Conservation (phyloP, 441 rosid genomes). For the Gossypium gossypioides region DNA sequence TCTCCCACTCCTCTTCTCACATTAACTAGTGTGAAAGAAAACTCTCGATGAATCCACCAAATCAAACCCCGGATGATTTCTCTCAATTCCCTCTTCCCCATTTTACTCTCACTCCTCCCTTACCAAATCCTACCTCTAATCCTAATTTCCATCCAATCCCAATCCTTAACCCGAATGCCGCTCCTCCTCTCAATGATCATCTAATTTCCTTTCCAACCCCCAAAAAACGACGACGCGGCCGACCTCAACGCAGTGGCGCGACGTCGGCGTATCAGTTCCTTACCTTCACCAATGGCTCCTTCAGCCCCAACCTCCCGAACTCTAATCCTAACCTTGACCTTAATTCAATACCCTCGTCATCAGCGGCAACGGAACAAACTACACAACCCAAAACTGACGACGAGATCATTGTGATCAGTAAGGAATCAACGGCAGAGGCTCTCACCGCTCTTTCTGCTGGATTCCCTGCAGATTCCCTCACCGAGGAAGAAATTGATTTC, state of each 20-base stretch:
- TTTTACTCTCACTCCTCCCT: conserved; percentile 37
- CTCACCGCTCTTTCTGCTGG: conserved; percentile 73
- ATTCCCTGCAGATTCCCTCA: conserved; percentile 77
- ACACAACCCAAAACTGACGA: conserved; percentile 52
- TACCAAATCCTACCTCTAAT: conserved; percentile 22
- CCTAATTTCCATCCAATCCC: conserved; percentile 17
- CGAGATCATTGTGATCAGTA: conserved; percentile 82
- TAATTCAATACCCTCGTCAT: conserved; percentile 20
- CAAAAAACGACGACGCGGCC: conserved; percentile 75
- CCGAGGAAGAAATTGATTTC: conserved; percentile 75
- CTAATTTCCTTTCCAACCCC: conserved; percentile 60
- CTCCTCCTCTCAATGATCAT: conserved; percentile 18
- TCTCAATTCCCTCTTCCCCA: conserved; percentile 41
- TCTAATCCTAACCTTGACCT: conserved; percentile 16
- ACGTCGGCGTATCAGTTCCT: conserved; percentile 34
- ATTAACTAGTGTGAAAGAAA: too few species aligned
- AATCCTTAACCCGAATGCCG: conserved; percentile 20
- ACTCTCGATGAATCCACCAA: too few species aligned
- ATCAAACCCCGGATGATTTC: not conserved
- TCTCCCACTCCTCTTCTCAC: too few species aligned
- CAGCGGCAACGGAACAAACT: conserved; percentile 6
- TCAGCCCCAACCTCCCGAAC: conserved; percentile 7
- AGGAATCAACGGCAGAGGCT: conserved; percentile 78
- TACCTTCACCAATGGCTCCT: conserved; percentile 17
- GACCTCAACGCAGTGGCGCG: conserved; percentile 44